phyloP scores from a whole-genome alignment of 2,329 filamentous ascomycete species.

The Claviceps monticola region DNA sequence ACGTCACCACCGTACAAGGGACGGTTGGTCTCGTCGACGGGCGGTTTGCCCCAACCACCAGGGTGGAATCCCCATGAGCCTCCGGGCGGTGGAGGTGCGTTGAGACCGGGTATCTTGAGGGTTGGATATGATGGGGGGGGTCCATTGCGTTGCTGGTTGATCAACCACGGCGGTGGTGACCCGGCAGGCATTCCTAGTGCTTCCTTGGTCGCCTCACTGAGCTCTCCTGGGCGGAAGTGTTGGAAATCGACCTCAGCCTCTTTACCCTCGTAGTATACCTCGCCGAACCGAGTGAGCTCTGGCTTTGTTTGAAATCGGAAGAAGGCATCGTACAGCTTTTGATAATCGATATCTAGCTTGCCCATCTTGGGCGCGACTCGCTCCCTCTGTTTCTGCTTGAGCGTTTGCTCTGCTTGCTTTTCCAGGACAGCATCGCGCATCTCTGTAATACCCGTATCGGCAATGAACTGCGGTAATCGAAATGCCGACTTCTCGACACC shows the following conservation, averaged over 20 bases:
- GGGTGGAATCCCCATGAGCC: slow-evolving; percentile 91
- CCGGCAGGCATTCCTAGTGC: slow-evolving; percentile 87
- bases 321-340: slow-evolving; percentile 96
- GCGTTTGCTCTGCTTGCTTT: slow-evolving; percentile 79
- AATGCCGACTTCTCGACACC: slow-evolving; percentile 95
- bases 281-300: slow-evolving; percentile 81
- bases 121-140: slow-evolving; percentile 90
- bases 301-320: slow-evolving; percentile 97
- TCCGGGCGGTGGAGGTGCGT: slow-evolving; percentile 79
- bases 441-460: slow-evolving; percentile 92
- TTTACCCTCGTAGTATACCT: slow-evolving; percentile 99
- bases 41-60: slow-evolving; percentile 91
- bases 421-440: slow-evolving; percentile 95
- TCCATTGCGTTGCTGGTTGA: slow-evolving; percentile 89
- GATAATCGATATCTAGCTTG: slow-evolving; percentile 95
- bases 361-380: slow-evolving; percentile 92
- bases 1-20: slow-evolving; percentile 91
- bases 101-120: slow-evolving; percentile 88
- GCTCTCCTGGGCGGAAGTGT: slow-evolving; percentile 77
- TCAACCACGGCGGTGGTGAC: slow-evolving; percentile 89
- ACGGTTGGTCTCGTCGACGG: slow-evolving; percentile 82
- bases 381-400: slow-evolving; percentile 94
- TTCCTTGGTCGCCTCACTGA: slow-evolving; percentile 81
- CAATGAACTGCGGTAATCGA: slow-evolving; percentile 86
- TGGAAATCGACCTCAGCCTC: slow-evolving; percentile 92